These are phyloP conservation scores for Entomortierella lignicola DNA, from an alignment of 192 early-diverging fungal genomes.

Conservation along the genomic window DNA sequence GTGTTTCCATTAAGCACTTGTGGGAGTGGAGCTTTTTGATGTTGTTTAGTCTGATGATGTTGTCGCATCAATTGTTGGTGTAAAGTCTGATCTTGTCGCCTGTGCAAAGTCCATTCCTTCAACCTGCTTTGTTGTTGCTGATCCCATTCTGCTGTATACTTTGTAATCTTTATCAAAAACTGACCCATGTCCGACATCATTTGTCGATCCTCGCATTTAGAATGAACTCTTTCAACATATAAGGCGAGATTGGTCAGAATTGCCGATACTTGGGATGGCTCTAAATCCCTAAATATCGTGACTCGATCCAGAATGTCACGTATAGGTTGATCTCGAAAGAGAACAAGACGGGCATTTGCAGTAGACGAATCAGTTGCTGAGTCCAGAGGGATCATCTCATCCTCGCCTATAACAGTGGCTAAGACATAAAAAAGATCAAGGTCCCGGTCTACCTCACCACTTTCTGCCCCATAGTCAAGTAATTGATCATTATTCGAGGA, in stretches of 20 bases:
- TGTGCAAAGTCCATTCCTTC: constrained; percentile 14
- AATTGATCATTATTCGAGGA: constrained; percentile 8
- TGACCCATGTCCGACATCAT: constrained; percentile 54
- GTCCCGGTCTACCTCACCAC: constrained; percentile 53
- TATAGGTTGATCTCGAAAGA: constrained; percentile 67
- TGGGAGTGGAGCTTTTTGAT: background rate
- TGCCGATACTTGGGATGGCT: constrained; percentile 59
- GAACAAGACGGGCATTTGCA: constrained; percentile 29
- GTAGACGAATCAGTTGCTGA: background rate
- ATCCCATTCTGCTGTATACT: constrained; percentile 59
- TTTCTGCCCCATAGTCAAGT: constrained; percentile 53
- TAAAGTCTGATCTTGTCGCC: constrained; percentile 18
- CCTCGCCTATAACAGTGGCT: constrained; percentile 58
- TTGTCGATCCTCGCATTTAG: constrained; percentile 56
- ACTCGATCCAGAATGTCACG: constrained; percentile 65
- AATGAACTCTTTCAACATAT: constrained; percentile 66
- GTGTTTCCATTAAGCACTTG: constrained; percentile 14
- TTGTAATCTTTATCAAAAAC: constrained; percentile 55
- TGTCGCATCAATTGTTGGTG: constrained; percentile 16
- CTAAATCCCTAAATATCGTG: constrained; percentile 55
- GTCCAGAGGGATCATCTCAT: constrained; percentile 60
- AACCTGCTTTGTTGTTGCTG: constrained; percentile 33
- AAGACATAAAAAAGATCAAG: constrained; percentile 67
- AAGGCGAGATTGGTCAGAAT: constrained; percentile 63
- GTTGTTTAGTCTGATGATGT: constrained; percentile 8